phyloP scores from a whole-genome alignment of 345 rosid genomes.

The Conringia planisiliqua region DNA sequence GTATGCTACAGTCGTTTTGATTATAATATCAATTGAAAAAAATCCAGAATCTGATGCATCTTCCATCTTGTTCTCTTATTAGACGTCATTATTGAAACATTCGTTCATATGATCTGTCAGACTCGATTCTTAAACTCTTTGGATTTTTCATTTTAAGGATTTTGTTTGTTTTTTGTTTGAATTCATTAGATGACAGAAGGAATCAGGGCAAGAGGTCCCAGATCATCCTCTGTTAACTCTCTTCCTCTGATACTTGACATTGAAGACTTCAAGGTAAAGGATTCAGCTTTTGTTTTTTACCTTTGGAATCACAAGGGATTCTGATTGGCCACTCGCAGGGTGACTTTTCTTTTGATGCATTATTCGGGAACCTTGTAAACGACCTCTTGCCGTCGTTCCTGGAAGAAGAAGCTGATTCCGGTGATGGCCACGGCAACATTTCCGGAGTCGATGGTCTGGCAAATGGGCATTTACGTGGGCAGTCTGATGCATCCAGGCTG shows the following conservation, averaged over 20 bases:
- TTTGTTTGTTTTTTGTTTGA: background rate
- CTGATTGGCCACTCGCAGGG: constrained; percentile 48
- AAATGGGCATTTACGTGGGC: constrained; percentile 62
- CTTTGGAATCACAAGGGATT: background rate
- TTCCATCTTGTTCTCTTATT: background rate
- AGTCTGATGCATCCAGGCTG: constrained; percentile 54
- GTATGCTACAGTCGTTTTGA: background rate
- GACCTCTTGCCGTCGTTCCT: constrained; percentile 76
- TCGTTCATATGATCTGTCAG: constrained; percentile 17
- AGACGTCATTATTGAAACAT: background rate
- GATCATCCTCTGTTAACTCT: constrained; percentile 56
- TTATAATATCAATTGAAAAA: background rate
- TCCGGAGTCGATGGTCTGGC: constrained; percentile 47
- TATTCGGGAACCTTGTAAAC: constrained; percentile 88
- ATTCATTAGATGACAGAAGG: constrained; percentile 66
- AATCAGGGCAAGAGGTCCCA: constrained; percentile 41
- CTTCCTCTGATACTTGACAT: constrained; percentile 79
- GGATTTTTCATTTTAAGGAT: background rate
- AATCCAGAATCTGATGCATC: background rate
- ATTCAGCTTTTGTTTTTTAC: background rate
- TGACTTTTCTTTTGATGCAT: constrained; percentile 93
- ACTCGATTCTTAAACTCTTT: constrained; percentile 9
- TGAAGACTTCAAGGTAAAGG: constrained; percentile 87
- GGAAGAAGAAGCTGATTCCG: constrained; percentile 76
- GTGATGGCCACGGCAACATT: constrained; percentile 44